phyloP scores from a whole-genome alignment of 2,329 filamentous ascomycete genomes.

The Fusarium nurragi region DNA sequence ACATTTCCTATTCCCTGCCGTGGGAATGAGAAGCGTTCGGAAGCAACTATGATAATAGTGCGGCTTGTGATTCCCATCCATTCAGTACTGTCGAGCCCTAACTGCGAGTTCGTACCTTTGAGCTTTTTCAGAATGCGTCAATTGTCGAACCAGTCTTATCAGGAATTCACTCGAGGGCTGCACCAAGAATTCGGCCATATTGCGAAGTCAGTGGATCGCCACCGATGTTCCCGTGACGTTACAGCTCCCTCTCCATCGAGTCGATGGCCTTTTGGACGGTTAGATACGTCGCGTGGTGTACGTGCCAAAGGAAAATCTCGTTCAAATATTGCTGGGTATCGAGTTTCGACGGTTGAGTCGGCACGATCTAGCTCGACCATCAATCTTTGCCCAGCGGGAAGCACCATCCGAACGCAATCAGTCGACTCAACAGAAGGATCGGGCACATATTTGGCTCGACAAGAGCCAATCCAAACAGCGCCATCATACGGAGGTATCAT shows the following conservation, averaged over 20 bases:
- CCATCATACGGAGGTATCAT: conserved; percentile 63
- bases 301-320: conserved; percentile 12
- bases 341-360: conserved; percentile 32
- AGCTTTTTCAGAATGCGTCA: conserved; percentile 74
- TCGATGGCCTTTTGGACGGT: conserved; percentile 28
- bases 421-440: conserved; percentile 30
- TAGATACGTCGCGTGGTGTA: conserved; percentile 4
- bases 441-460: conserved; percentile 36
- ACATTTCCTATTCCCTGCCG: conserved; percentile 55
- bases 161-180: conserved; percentile 67
- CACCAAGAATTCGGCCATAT: conserved; percentile 68
- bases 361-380: conserved; percentile 40
- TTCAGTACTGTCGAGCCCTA: conserved; percentile 58
- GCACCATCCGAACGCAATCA: conserved; percentile 21
- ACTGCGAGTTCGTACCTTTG: conserved; percentile 68
- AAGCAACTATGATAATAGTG: conserved; percentile 61
- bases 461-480: conserved; percentile 35
- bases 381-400: conserved; percentile 36
- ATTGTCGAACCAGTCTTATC: conserved; percentile 66
- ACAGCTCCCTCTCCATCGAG: conserved; percentile 12
- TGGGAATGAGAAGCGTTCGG: conserved; percentile 26
- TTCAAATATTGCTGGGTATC: conserved; percentile 6
- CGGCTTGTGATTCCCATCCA: conserved; percentile 71
- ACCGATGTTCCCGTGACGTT: conserved; percentile 6
- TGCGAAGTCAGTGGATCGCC: conserved; percentile 44